phyloP scores from a whole-genome alignment of 1,139 yeast species.

The Sugiyamaella xylanicola region DNA sequence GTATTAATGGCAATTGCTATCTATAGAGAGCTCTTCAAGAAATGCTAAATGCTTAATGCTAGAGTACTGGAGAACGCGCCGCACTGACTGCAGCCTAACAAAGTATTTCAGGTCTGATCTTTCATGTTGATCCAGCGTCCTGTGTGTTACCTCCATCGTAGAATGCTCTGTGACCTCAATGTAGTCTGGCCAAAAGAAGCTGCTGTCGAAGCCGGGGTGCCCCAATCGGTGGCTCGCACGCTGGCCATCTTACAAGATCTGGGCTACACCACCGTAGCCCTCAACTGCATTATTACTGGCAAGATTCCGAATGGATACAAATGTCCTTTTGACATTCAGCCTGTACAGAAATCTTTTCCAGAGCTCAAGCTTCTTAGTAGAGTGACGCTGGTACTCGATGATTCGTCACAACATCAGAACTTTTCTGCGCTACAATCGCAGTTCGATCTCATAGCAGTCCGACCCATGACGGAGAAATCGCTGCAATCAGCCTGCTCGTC shows the following conservation, averaged over 20 bases:
- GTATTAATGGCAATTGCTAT: too few relatives aligned
- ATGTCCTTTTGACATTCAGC: slow-evolving; percentile 35
- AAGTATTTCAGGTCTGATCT: background rate
- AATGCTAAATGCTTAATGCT: too few relatives aligned
- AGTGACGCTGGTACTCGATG: slow-evolving; percentile 73
- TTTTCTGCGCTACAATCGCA: slow-evolving; percentile 24
- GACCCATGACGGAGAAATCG: slow-evolving; percentile 79
- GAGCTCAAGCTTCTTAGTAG: slow-evolving; percentile 67
- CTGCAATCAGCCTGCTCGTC: slow-evolving; percentile 71
- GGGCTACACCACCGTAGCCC: slow-evolving; percentile 73
- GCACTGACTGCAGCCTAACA: background rate
- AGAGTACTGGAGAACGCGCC: background rate
- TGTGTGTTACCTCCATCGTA: background rate
- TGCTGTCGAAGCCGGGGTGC: slow-evolving; percentile 39
- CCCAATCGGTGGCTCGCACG: slow-evolving; percentile 25
- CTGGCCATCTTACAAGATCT: slow-evolving; percentile 42
- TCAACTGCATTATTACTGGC: slow-evolving; percentile 64
- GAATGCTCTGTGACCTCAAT: slow-evolving; percentile 70
- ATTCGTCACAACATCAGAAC: slow-evolving; percentile 75
- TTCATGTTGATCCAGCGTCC: background rate
- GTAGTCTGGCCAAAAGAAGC: slow-evolving; percentile 75
- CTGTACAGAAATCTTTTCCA: slow-evolving; percentile 40
- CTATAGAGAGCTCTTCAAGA: too few relatives aligned
- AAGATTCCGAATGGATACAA: slow-evolving; percentile 56
- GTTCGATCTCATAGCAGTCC: slow-evolving; percentile 80